Evolutionary conservation across 2,329 filamentous ascomycete genomes (phyloP).

Genomic region (Penicillium vulpinum): DNA sequence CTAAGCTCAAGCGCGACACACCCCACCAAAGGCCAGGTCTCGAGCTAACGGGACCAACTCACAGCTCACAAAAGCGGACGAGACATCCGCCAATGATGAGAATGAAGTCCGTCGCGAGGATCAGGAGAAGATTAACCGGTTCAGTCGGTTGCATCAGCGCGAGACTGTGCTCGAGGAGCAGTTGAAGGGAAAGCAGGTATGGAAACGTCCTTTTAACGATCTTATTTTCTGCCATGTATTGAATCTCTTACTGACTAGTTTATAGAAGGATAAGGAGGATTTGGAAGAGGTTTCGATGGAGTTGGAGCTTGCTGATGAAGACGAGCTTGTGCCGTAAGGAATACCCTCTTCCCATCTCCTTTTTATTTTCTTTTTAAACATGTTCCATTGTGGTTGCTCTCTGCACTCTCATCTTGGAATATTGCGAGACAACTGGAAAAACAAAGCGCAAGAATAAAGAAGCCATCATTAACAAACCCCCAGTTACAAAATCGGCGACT

Average conservation of each 20-base stretch:
- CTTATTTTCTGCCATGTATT: not conserved
- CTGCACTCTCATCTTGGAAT: not conserved
- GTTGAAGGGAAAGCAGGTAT: constrained; percentile 70
- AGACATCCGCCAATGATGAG: constrained; percentile 74
- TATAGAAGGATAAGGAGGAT: constrained; percentile 96
- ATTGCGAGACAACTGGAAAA: not conserved
- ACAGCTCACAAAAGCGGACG: constrained; percentile 91
- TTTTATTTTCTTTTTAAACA: not conserved
- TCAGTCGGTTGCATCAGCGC: constrained; percentile 89
- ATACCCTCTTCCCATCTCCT: constrained; percentile 32
- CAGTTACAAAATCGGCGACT: constrained; percentile 96
- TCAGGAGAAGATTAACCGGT: constrained; percentile 98
- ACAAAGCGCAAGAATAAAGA: not conserved
- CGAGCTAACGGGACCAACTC: not conserved
- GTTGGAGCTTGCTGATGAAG: constrained; percentile 91
- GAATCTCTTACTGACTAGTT: not conserved
- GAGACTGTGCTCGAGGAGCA: constrained; percentile 78
- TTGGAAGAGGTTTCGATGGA: constrained; percentile 89
- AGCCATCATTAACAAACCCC: constrained; percentile 6
- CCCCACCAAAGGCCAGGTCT: constrained; percentile 2
- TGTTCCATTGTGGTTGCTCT: not conserved
- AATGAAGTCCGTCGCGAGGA: constrained; percentile 94
- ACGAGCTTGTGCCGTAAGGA: constrained; percentile 84
- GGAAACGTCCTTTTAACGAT: not conserved
- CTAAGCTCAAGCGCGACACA: not conserved